These are phyloP conservation scores for Parathielavia hyrcaniae DNA, from an alignment of 495 filamentous ascomycete species.

Conservation along the genomic window DNA sequence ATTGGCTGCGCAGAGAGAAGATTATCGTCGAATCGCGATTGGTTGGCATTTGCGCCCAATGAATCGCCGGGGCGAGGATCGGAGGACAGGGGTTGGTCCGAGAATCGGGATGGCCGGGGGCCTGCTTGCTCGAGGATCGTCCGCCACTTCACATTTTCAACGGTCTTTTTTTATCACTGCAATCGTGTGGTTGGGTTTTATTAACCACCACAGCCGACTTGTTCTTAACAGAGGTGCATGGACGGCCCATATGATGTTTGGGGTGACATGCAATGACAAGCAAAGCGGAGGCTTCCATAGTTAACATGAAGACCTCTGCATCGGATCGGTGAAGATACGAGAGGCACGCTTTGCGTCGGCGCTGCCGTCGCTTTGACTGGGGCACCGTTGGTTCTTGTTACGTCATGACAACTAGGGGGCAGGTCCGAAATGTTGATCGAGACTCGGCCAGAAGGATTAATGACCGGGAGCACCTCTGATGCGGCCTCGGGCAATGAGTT, in stretches of 20 bases:
- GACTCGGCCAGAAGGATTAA: not conserved
- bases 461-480: not conserved
- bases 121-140: too few relatives aligned
- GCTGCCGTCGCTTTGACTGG: not conserved
- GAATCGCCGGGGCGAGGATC: not conserved
- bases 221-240: too few relatives aligned
- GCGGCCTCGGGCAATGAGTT: not conserved
- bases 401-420: slow-evolving; percentile 15
- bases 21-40: slow-evolving; percentile 15
- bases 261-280: not conserved
- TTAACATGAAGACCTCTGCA: not conserved
- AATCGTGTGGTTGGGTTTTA: too few relatives aligned
- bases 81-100: not conserved
- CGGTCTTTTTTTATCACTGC: too few relatives aligned
- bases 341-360: slow-evolving; percentile 14
- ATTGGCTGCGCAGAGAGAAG: slow-evolving; percentile 13
- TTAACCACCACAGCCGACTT: too few relatives aligned
- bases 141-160: too few relatives aligned
- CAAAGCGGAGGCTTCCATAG: not conserved
- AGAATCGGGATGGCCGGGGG: not conserved
- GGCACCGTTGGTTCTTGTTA: slow-evolving; percentile 13
- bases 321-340: not conserved
- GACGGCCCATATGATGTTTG: not conserved
- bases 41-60: not conserved
- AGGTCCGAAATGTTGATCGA: not conserved